Base-by-base conservation (phyloP, 148 eudicot genomes). In the Salicornia ramosissima region DNA sequence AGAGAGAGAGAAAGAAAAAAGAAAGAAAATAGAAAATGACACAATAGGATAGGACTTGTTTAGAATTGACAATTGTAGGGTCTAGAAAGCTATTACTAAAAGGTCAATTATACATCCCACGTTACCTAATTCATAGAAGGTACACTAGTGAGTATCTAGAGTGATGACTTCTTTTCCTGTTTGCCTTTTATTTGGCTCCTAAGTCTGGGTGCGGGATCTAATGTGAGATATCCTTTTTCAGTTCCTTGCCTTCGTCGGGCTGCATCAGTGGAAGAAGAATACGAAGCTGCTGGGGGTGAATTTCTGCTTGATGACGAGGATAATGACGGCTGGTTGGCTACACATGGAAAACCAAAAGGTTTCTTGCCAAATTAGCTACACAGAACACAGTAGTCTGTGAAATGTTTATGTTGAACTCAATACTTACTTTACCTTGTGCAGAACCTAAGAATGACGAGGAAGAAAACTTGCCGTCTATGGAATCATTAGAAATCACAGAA, bases 221-320 rank as follows among this genome's bases (percentile, higher is more conserved):
- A 58, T 46, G 40, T 54, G 18, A 36, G 62, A 43, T 51, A 22
- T 53, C 50, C 51, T 65, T 71, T 66, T 77, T 1, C 73, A 93
- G 98, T 93, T 75, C 98, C 98, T 55, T 93, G 98, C 77, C 80
- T 90, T 21, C 89, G 92, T 21, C 82, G 98, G 80, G 98, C 95
- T 83, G 87, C 92, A 67, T 86, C 95, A 47, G 70, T 93, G 10
- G 92, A 84, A 77, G 92, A 93, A 80, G 98, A 93, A 65, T 90
- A 85, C 77, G 96, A 88, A 75, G 98, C 96, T 81, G 98, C 95
- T 67, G 98, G 98, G 14, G 96, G 90, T 80, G 98, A 93, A 84
- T 84, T 93, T 67, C 77, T 93, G 49, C 86, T 93, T 74, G 98
- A 93, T 30, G 69, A 88, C 82, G 98, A 93, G 71, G 94, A 90